A percentile compares a stretch with the other conserved stretches of the same genome.
phyloP scores from a whole-genome alignment of 257 asterid species.

The Anisodus tanguticus region DNA sequence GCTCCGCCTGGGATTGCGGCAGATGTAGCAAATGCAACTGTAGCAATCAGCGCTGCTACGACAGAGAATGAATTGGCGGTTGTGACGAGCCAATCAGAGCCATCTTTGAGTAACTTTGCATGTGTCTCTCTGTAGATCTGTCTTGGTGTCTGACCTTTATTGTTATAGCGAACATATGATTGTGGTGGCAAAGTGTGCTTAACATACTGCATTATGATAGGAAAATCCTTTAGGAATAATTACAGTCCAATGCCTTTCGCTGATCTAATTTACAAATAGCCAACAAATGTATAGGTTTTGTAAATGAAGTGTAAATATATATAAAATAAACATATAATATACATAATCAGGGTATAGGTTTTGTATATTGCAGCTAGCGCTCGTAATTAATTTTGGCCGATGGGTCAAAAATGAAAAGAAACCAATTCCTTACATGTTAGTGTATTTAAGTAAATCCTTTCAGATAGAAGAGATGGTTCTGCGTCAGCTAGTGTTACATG shows the following conservation, averaged over 20 bases:
- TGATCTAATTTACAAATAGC: too few species aligned
- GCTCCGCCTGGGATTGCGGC: slow-evolving; percentile 66
- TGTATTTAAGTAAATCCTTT: not conserved
- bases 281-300: too few species aligned
- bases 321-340: too few species aligned
- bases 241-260: too few species aligned
- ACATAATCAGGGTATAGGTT: too few species aligned
- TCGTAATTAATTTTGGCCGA: too few species aligned
- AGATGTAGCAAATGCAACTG: slow-evolving; percentile 64
- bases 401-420: too few species aligned
- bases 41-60: slow-evolving; percentile 65
- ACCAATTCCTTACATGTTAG: not conserved
- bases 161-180: slow-evolving; percentile 42
- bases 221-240: not conserved
- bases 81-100: slow-evolving; percentile 58
- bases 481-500: too few species aligned
- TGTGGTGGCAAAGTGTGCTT: slow-evolving; percentile 45
- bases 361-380: too few species aligned
- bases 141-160: slow-evolving; percentile 48
- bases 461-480: too few species aligned
- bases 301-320: too few species aligned
- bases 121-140: slow-evolving; percentile 47
- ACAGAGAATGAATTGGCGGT: slow-evolving; percentile 75
- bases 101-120: slow-evolving; percentile 37
- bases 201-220: slow-evolving; percentile 53